A percentile compares a stretch with the other conserved stretches of the same genome.
These are phyloP conservation scores for Stentor coeruleus DNA, from an alignment of 73 alveolate species.

Conservation along the genomic window DNA sequence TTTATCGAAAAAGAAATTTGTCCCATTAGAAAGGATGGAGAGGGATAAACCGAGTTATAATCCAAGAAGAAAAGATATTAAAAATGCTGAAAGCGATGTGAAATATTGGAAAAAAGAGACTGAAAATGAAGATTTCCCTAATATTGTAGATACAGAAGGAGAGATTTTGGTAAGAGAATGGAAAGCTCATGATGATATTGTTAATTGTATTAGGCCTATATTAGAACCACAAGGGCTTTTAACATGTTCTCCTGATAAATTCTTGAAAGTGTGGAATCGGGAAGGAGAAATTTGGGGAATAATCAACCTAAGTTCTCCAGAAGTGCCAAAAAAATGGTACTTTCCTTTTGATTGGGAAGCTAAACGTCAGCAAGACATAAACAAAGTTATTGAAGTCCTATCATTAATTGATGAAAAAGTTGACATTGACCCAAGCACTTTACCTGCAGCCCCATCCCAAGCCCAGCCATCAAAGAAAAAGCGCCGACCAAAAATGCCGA, in stretches of 20 bases:
- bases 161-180: conserved; percentile 48
- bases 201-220: conserved; percentile 39
- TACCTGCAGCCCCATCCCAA: neutral
- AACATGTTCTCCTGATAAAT: conserved; percentile 53
- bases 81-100: conserved; percentile 52
- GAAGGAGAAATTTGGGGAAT: conserved; percentile 63
- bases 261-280: conserved; percentile 54
- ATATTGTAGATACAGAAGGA: conserved; percentile 25
- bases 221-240: conserved; percentile 62
- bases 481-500: neutral
- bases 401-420: conserved; percentile 53
- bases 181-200: conserved; percentile 55
- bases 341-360: conserved; percentile 83
- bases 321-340: conserved; percentile 59
- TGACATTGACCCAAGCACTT: neutral
- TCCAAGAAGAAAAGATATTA: conserved; percentile 37
- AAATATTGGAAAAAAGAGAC: conserved; percentile 36
- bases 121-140: conserved; percentile 29
- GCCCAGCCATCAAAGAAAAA: conserved; percentile 1
- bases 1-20: conserved; percentile 28
- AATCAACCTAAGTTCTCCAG: conserved; percentile 52
- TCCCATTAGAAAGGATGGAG: conserved; percentile 29
- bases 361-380: conserved; percentile 59
- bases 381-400: conserved; percentile 58
- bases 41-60: conserved; percentile 41